These are phyloP conservation scores for Striga asiatica DNA, from an alignment of 257 asterid species.

Conservation along the genomic window DNA sequence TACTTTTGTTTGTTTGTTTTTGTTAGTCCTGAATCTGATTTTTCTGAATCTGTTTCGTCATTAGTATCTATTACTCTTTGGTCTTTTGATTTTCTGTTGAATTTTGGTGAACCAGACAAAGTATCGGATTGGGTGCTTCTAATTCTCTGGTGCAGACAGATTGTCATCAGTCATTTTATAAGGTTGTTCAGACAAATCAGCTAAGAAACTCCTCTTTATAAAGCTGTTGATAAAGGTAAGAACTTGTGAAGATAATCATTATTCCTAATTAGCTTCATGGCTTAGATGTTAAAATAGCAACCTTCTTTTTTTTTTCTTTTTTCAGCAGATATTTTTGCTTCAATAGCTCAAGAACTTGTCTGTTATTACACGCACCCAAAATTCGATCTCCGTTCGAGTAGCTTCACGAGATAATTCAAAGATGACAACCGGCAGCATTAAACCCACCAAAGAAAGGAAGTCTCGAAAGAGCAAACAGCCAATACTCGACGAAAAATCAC, in stretches of 20 bases:
- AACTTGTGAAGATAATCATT: neutral
- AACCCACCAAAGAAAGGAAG: constrained; percentile 37
- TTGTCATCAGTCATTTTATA: constrained; percentile 10
- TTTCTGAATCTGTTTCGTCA: neutral
- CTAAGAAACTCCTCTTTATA: neutral
- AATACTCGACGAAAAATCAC: constrained; percentile 57
- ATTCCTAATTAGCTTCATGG: constrained; percentile 6
- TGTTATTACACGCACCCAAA: constrained; percentile 6
- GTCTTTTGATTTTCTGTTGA: no score
- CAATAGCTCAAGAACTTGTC: constrained; percentile 11
- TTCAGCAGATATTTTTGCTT: constrained; percentile 22
- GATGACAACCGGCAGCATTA: constrained; percentile 51
- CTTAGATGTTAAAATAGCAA: constrained; percentile 10
- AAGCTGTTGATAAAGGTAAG: constrained; percentile 4
- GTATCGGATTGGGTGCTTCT: neutral
- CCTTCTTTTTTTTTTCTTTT: no score
- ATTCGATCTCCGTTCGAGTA: constrained; percentile 1
- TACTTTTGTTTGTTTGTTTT: constrained; percentile 8
- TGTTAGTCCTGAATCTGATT: no score
- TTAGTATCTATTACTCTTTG: no score
- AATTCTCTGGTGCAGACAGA: constrained; percentile 1
- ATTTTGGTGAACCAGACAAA: no score
- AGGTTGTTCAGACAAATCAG: constrained; percentile 12
- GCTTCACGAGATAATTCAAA: constrained; percentile 15
- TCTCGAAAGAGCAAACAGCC: constrained; percentile 44